These are phyloP conservation scores for Cronartium quercuum DNA, from an alignment of 1,284 basidiomycete genomes.

Conservation along the genomic window DNA sequence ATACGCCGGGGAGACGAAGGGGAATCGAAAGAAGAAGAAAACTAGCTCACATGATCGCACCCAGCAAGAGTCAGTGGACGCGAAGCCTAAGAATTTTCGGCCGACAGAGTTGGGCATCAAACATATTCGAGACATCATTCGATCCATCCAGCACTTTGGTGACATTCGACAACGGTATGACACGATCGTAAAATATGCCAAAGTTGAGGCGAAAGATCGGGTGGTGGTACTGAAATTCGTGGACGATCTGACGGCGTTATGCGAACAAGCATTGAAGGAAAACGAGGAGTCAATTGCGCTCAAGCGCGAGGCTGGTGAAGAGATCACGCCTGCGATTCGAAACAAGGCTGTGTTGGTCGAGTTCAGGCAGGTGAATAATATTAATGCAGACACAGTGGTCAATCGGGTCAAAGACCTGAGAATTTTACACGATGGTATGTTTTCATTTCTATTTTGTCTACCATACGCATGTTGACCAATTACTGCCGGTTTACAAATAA, in stretches of 20 bases:
- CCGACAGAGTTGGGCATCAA: conserved; percentile 95
- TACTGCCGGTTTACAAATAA: not conserved
- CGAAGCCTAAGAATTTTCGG: conserved; percentile 51
- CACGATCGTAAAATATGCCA: conserved; percentile 84
- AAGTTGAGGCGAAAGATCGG: conserved; percentile 88
- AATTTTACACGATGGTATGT: conserved; percentile 64
- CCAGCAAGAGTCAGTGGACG: conserved; percentile 22
- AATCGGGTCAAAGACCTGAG: conserved; percentile 83
- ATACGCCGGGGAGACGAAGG: conserved; percentile 62
- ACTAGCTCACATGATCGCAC: conserved; percentile 61
- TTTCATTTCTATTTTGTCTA: not conserved
- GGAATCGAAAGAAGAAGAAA: conserved; percentile 42
- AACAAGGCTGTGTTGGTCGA: conserved; percentile 91
- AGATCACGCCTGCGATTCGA: conserved; percentile 58
- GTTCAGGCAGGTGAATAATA: conserved; percentile 79
- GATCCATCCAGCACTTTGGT: conserved; percentile 95
- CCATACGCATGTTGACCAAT: not conserved
- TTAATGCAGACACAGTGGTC: conserved; percentile 96
- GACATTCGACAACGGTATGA: conserved; percentile 93
- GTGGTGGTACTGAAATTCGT: conserved; percentile 83
- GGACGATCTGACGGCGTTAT: conserved; percentile 85
- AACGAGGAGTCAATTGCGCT: conserved; percentile 72
- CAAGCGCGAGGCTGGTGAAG: conserved; percentile 71
- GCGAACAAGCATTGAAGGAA: conserved; percentile 73
- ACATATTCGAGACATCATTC: conserved; percentile 88